Base-by-base conservation (phyloP, 495 filamentous ascomycete genomes). In the Hypoxylon intermedium region DNA sequence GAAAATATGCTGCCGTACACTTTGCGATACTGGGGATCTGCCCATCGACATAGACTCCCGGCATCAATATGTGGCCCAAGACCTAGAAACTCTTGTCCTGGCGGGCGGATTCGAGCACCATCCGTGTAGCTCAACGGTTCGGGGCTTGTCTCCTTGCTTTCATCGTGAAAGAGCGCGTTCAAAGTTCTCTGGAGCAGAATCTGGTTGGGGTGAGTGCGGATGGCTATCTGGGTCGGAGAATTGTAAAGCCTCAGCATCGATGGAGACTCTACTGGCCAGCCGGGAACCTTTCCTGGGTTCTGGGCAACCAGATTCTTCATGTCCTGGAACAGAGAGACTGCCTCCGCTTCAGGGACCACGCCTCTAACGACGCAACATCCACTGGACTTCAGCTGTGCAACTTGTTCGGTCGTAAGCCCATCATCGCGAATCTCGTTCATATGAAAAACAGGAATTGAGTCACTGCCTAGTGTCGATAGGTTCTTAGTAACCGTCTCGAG, bases 141-240 rank as follows among this genome's bases (percentile, higher is more conserved):
- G 1, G 57, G 24, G 12, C 36, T 46, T 6, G 56, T 60, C 37
- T 49, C 45, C 5, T 42, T 31, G 7, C 31, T 18, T 9, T 21
- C 13, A 7, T 55, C 57, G 18, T 60, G 56, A 16, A 36, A 68
- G 11, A 65, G 53, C 5, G 46, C 12, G 36, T 65, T 65, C 9
- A 68, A 20, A 1, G 21, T 20, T 15, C 36, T 23, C 51, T 61
- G 55, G 3, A 68, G 23, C 3, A 7, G 21, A 18, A 68, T 38
- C 28, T 65, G 61, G 45, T 65, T 52, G 15, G 65, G 56, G 38
- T 65, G 65, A 0, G 65, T 61, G n/a, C 65, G 61, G 37, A 50
- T 12, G 6, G 55, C 52, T 5, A 50, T 20, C 34, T 68, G 65
- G 9, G 61, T 61, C 28, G 65, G 61, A 13, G 61, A 58, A 24